Evolutionary conservation across 1,284 basidiomycete genomes (phyloP).

Genomic region (Irpex sp.): DNA sequence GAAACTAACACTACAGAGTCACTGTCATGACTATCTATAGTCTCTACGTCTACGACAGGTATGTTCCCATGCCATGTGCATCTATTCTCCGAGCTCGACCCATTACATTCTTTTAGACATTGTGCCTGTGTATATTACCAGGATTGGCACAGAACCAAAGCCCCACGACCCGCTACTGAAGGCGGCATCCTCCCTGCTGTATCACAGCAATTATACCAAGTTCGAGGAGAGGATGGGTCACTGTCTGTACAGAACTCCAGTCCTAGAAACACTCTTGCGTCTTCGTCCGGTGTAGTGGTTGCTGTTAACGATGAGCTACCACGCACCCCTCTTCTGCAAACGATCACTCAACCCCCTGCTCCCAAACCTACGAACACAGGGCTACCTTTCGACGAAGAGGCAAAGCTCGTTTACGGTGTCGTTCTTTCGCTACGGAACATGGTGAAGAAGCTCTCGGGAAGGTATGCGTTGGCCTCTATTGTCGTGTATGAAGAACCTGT

Average conservation of each 20-base stretch:
- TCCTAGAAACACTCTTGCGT: conserved; percentile 60
- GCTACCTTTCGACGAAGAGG: conserved; percentile 94
- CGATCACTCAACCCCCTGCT: conserved; percentile 19
- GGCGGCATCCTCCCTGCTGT: conserved; percentile 76
- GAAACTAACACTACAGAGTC: neutral
- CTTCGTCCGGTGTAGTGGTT: conserved; percentile 62
- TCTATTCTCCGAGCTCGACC: too few species aligned
- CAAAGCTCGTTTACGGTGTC: conserved; percentile 96
- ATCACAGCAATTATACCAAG: conserved; percentile 54
- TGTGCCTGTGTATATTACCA: conserved; percentile 92
- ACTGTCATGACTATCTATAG: conserved; percentile 79
- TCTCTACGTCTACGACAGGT: conserved; percentile 88
- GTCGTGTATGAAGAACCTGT: neutral
- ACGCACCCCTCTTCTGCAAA: conserved; percentile 33
- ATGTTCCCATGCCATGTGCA: neutral
- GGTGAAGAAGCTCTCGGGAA: conserved; percentile 89
- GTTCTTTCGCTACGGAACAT: conserved; percentile 91
- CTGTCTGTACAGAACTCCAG: conserved; percentile 38
- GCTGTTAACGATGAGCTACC: conserved; percentile 52
- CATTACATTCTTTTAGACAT: conserved; percentile 49
- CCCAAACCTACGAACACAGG: conserved; percentile 32
- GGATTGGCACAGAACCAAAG: conserved; percentile 84
- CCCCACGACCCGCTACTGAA: conserved; percentile 66
- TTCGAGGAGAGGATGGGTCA: conserved; percentile 28
- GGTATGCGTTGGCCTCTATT: conserved; percentile 37